Percentiles rank a stretch among this genome's conserved stretches.
Conservation (phyloP, 2,329 filamentous ascomycete genomes). For the Fusarium azukiicola region DNA sequence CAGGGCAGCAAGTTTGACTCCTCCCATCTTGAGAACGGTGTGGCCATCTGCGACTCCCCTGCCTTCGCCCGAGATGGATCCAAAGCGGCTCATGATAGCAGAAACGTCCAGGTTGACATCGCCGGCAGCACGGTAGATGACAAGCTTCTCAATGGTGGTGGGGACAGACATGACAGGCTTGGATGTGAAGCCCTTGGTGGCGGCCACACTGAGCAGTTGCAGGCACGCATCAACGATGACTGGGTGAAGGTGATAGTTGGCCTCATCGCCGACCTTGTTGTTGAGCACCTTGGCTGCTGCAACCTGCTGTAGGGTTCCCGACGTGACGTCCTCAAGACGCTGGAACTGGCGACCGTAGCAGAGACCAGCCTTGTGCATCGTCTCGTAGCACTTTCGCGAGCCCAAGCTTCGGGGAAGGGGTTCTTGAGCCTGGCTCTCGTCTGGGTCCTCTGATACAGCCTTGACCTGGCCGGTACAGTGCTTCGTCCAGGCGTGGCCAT, state of each 20-base stretch:
- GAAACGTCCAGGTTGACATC: slow-evolving; percentile 22
- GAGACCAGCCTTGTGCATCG: slow-evolving; percentile 55
- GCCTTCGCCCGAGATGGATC: slow-evolving; percentile 15
- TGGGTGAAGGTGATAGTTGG: slow-evolving; percentile 62
- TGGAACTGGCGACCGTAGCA: slow-evolving; percentile 58
- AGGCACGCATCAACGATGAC: slow-evolving; percentile 61
- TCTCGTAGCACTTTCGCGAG: slow-evolving; percentile 51
- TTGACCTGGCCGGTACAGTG: slow-evolving; percentile 46
- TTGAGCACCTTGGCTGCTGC: slow-evolving; percentile 44
- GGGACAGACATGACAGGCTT: slow-evolving; percentile 52
- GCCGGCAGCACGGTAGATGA: slow-evolving; percentile 21
- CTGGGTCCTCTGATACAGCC: neutral
- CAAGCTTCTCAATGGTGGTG: slow-evolving; percentile 52
- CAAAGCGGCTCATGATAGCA: slow-evolving; percentile 25
- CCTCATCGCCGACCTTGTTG: slow-evolving; percentile 45
- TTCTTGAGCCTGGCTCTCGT: neutral
- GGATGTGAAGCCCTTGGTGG: slow-evolving; percentile 45
- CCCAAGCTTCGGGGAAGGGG: slow-evolving; percentile 48
- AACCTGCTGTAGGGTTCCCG: slow-evolving; percentile 37
- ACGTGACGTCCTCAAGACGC: slow-evolving; percentile 46
- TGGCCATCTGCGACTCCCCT: slow-evolving; percentile 12
- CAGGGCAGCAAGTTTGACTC: slow-evolving; percentile 50
- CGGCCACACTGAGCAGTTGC: slow-evolving; percentile 55
- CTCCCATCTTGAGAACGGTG: slow-evolving; percentile 15
- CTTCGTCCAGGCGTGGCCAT: slow-evolving; percentile 48